These are phyloP conservation scores for Fremontodendron californicum DNA, from an alignment of 345 rosid species.

Conservation along the genomic window DNA sequence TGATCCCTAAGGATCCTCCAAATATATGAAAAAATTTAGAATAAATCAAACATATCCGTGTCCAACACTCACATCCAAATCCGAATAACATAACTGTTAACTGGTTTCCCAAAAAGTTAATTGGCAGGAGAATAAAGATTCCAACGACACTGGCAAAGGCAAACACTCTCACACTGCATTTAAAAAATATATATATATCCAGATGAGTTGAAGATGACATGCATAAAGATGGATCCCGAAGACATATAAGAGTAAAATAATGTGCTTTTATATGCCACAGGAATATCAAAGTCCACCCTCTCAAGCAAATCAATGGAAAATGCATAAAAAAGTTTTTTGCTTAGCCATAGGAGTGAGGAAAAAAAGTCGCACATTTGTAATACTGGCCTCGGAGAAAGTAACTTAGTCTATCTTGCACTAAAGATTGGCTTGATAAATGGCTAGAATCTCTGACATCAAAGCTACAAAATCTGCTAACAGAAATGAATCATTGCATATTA, in stretches of 20 bases:
- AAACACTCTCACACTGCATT: conserved; percentile 68
- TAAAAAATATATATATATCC: neutral
- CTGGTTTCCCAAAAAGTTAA: conserved; percentile 77
- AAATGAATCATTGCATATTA: neutral
- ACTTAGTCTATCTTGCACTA: neutral
- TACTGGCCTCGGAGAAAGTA: neutral
- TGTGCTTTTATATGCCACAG: neutral
- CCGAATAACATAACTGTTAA: too few relatives aligned
- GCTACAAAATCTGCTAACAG: neutral
- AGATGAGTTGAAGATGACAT: neutral
- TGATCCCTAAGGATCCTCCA: too few relatives aligned
- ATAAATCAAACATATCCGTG: too few relatives aligned
- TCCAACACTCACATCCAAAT: too few relatives aligned
- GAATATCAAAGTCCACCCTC: neutral
- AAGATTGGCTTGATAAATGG: neutral
- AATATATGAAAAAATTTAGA: too few relatives aligned
- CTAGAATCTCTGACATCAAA: neutral
- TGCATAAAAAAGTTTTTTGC: neutral
- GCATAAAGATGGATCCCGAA: neutral
- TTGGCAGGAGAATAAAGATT: conserved; percentile 68
- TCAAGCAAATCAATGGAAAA: neutral
- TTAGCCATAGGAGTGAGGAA: neutral
- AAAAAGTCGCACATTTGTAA: neutral
- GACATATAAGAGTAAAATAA: neutral
- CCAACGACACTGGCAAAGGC: conserved; percentile 63